Conservation (phyloP, 345 rosid species). For the Eutrema japonicum region DNA sequence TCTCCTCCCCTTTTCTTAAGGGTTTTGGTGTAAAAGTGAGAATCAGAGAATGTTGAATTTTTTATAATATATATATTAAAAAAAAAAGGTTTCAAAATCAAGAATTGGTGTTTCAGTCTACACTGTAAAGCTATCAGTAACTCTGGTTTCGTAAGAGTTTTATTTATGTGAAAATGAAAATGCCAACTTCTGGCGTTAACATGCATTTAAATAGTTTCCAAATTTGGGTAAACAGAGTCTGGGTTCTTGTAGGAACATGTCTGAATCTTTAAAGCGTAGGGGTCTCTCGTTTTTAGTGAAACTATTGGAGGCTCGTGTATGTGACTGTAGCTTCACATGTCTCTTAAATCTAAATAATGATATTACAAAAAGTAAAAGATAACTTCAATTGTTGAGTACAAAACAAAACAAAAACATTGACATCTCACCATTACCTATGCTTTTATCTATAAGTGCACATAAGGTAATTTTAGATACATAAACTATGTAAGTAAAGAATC, state of each 20-base stretch:
- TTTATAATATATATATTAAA: background rate
- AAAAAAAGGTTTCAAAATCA: conserved; percentile 2
- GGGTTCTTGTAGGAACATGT: conserved; percentile 31
- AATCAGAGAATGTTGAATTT: conserved; percentile 11
- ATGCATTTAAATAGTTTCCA: conserved; percentile 40
- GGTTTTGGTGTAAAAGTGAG: conserved; percentile 35
- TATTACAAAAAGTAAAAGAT: conserved; percentile 1
- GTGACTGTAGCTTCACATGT: conserved; percentile 45
- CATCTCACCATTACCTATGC: conserved; percentile 27
- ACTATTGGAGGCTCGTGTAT: conserved; percentile 26
- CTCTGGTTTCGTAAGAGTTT: conserved; percentile 21
- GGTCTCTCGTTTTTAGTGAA: conserved; percentile 37
- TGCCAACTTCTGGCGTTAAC: conserved; percentile 10
- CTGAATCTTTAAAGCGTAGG: conserved; percentile 25
- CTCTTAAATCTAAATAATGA: background rate
- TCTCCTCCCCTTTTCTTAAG: conserved; percentile 12
- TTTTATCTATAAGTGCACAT: background rate
- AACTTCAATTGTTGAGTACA: conserved; percentile 13
- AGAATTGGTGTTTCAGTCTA: conserved; percentile 18
- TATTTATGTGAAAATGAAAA: background rate
- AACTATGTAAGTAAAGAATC: conserved; percentile 6
- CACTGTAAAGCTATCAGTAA: conserved; percentile 32
- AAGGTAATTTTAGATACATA: conserved; percentile 5
- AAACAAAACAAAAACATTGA: conserved; percentile 24
- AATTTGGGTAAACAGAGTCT: conserved; percentile 16